Evolutionary conservation across 2,329 filamentous ascomycete species (phyloP).

Genomic region (Rutstroemia sydowiana): DNA sequence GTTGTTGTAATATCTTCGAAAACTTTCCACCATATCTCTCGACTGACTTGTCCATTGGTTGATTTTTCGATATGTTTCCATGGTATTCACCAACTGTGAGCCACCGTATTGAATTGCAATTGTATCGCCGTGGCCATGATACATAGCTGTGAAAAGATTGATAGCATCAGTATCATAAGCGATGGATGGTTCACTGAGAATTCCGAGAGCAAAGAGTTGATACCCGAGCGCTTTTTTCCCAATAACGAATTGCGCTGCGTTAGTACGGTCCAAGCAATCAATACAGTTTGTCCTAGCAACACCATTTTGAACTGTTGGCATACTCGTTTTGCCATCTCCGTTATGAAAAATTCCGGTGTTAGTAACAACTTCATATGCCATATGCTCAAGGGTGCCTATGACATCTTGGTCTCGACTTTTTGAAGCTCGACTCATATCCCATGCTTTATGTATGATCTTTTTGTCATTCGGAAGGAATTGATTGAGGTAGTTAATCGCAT

Average conservation of each 20-base stretch:
- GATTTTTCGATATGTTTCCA: conserved; percentile 98
- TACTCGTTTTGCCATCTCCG: conserved; percentile 61
- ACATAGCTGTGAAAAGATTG: conserved; percentile 97
- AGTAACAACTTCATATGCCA: conserved; percentile 78
- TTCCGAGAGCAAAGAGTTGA: conserved; percentile 84
- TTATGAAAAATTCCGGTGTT: conserved; percentile 95
- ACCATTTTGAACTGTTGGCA: conserved; percentile 75
- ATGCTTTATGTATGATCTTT: conserved; percentile 88
- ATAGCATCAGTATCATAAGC: conserved; percentile 94
- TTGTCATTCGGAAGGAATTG: conserved; percentile 80
- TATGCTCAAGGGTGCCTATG: conserved; percentile 81
- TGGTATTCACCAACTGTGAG: conserved; percentile 95
- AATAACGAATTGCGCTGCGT: conserved; percentile 96
- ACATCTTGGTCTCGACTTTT: conserved; percentile 91
- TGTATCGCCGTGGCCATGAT: conserved; percentile 93
- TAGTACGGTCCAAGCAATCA: conserved; percentile 93
- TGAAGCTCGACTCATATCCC: conserved; percentile 95
- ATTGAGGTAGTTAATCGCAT: conserved; percentile 85
- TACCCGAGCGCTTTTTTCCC: conserved; percentile 88
- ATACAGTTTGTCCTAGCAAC: conserved; percentile 96
- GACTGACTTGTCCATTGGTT: conserved; percentile 98
- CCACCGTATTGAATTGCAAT: conserved; percentile 97
- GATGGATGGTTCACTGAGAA: conserved; percentile 70
- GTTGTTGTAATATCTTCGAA: conserved; percentile 98
- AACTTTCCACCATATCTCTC: conserved; percentile 97